A percentile compares a stretch with the other conserved stretches of the same genome.
Conservation (phyloP, 2,329 filamentous ascomycete genomes). For the Aureobasidium subglaciale region DNA sequence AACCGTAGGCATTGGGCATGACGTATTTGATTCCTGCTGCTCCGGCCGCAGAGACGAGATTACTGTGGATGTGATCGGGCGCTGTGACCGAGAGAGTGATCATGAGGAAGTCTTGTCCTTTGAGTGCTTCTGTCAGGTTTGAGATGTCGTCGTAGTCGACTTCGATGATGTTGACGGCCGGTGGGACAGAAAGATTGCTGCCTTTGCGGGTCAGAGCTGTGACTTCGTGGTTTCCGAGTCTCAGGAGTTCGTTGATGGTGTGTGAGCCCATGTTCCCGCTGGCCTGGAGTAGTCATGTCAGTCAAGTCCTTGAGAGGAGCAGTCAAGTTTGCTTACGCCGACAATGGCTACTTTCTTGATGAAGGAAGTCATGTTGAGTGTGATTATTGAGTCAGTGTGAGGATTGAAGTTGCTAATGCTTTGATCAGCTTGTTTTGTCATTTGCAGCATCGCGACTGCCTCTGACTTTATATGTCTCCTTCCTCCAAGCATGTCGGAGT, state of each 20-base stretch:
- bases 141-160: constrained; percentile 24
- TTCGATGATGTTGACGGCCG: constrained; percentile 20
- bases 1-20: constrained; percentile 25
- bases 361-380: constrained; percentile 3
- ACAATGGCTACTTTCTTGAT: constrained; percentile 34
- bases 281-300: constrained; percentile 18
- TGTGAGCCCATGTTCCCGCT: constrained; percentile 28
- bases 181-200: constrained; percentile 32
- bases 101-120: constrained; percentile 28
- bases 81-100: constrained; percentile 27
- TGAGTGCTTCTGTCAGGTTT: constrained; percentile 22
- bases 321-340: constrained; percentile 24
- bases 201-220: constrained; percentile 35
- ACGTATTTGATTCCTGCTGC: constrained; percentile 27
- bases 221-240: constrained; percentile 27
- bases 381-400: not conserved
- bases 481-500: not conserved
- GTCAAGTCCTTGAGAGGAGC: not conserved
- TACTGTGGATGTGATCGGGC: constrained; percentile 20
- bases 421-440: too few relatives aligned
- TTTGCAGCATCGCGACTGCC: not conserved
- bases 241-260: constrained; percentile 27
- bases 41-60: constrained; percentile 26
- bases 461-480: not conserved
- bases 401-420: too few relatives aligned